phyloP scores from a whole-genome alignment of 1,284 basidiomycete species.

The Leccinum pseudoinsigne region DNA sequence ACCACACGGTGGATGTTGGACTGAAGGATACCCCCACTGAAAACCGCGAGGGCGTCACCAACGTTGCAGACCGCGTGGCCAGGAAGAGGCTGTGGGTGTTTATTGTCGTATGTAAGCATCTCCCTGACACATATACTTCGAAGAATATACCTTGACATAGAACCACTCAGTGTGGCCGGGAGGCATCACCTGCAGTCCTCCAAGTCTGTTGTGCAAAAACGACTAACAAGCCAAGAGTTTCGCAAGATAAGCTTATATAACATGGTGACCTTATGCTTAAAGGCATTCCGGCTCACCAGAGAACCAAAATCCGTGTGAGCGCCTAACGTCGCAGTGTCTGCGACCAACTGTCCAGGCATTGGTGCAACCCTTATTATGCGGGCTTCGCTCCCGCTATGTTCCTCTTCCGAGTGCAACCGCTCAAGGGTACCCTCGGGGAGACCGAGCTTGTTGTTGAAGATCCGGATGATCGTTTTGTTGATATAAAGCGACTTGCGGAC shows the following conservation, averaged over 20 bases:
- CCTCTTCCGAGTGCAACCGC: conserved; percentile 45
- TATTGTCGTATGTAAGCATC: not conserved
- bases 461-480: conserved; percentile 51
- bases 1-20: conserved; percentile 57
- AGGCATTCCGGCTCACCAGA: conserved; percentile 32
- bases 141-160: conserved; percentile 53
- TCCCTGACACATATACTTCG: not conserved
- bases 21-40: conserved; percentile 58
- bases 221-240: conserved; percentile 37
- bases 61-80: conserved; percentile 62
- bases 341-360: conserved; percentile 22
- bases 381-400: conserved; percentile 59
- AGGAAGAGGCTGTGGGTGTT: conserved; percentile 45
- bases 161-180: conserved; percentile 67
- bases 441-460: conserved; percentile 58
- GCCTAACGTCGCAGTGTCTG: conserved; percentile 42
- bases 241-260: not conserved
- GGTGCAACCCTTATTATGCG: conserved; percentile 56
- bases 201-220: conserved; percentile 68
- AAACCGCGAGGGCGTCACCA: conserved; percentile 57
- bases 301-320: conserved; percentile 61
- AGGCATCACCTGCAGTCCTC: conserved; percentile 69
- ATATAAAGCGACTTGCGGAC: conserved; percentile 56
- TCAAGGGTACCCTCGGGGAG: conserved; percentile 52
- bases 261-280: not conserved